Conservation (phyloP, 495 filamentous ascomycete species). For the Hypomontagnella monticulosa region DNA sequence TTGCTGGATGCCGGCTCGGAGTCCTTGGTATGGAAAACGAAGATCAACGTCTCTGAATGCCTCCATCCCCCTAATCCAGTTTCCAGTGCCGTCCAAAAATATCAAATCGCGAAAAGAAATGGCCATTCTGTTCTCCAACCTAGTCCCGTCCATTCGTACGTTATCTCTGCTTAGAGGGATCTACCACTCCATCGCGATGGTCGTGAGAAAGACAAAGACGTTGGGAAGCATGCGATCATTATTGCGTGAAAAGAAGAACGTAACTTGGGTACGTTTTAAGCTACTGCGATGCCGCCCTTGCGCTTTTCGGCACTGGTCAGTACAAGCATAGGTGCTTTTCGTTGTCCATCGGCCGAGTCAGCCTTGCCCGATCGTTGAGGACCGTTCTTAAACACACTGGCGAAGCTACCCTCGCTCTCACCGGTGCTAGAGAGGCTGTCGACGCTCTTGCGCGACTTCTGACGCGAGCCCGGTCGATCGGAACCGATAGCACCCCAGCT, state of each 20-base stretch:
- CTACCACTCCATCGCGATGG: constrained; percentile 42
- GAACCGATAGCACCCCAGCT: constrained; percentile 82
- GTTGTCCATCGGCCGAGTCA: constrained; percentile 66
- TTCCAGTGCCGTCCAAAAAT: constrained; percentile 32
- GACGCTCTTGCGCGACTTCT: constrained; percentile 70
- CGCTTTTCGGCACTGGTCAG: constrained; percentile 91
- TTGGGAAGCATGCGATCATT: constrained; percentile 47
- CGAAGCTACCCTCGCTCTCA: constrained; percentile 65
- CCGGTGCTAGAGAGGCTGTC: constrained; percentile 66
- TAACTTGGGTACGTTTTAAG: constrained; percentile 28
- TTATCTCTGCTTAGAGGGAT: constrained; percentile 43
- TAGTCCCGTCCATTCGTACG: constrained; percentile 43
- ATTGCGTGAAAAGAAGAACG: constrained; percentile 42
- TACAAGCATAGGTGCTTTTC: constrained; percentile 86
- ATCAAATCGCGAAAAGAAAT: constrained; percentile 42
- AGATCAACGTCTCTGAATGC: constrained; percentile 28
- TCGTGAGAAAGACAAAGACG: constrained; percentile 49
- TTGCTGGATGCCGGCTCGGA: constrained; percentile 22
- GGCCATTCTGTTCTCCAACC: constrained; percentile 44
- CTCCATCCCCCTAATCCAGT: constrained; percentile 26
- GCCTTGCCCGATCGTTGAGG: constrained; percentile 56
- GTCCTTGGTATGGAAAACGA: constrained; percentile 36
- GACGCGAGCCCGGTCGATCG: constrained; percentile 69
- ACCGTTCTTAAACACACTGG: constrained; percentile 66
- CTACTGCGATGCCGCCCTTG: constrained; percentile 70